Conservation (phyloP, 2,329 filamentous ascomycete genomes). For the Pseudovirgaria hyperparasitica region DNA sequence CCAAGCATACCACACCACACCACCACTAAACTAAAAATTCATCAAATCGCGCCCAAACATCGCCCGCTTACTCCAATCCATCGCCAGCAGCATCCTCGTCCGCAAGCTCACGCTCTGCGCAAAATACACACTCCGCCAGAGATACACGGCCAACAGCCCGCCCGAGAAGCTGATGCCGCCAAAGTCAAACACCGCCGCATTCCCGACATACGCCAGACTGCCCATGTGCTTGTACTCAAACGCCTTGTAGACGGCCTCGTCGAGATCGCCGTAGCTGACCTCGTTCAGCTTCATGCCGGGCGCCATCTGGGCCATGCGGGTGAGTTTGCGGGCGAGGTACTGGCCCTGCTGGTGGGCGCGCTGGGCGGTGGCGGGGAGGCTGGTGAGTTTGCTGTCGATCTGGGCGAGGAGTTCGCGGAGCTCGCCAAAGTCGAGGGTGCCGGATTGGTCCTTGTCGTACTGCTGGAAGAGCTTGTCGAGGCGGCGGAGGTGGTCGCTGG, state of each 20-base stretch:
- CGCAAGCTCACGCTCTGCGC: slow-evolving; percentile 90
- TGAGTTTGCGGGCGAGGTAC: slow-evolving; percentile 89
- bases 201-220: slow-evolving; percentile 87
- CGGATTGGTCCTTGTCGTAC: slow-evolving; percentile 87
- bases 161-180: slow-evolving; percentile 67
- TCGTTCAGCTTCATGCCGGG: slow-evolving; percentile 69
- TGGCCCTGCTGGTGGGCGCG: slow-evolving; percentile 90
- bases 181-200: slow-evolving; percentile 89
- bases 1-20: no score
- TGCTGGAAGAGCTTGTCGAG: slow-evolving; percentile 82
- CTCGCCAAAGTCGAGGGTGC: slow-evolving; percentile 89
- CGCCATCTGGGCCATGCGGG: slow-evolving; percentile 68
- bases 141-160: slow-evolving; percentile 83
- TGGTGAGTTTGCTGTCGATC: slow-evolving; percentile 91
- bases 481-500: slow-evolving; percentile 71
- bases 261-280: slow-evolving; percentile 76
- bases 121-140: slow-evolving; percentile 95
- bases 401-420: slow-evolving; percentile 76
- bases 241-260: slow-evolving; percentile 83
- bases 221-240: slow-evolving; percentile 93
- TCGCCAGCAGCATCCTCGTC: slow-evolving; percentile 76
- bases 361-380: slow-evolving; percentile 87
- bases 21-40: no score
- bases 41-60: slow-evolving; percentile 96
- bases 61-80: slow-evolving; percentile 98